A percentile compares a stretch with the other conserved stretches of the same genome.
These are phyloP conservation scores for Psilocybe azurescens DNA, from an alignment of 768 basidiomycete species.

Conservation along the genomic window DNA sequence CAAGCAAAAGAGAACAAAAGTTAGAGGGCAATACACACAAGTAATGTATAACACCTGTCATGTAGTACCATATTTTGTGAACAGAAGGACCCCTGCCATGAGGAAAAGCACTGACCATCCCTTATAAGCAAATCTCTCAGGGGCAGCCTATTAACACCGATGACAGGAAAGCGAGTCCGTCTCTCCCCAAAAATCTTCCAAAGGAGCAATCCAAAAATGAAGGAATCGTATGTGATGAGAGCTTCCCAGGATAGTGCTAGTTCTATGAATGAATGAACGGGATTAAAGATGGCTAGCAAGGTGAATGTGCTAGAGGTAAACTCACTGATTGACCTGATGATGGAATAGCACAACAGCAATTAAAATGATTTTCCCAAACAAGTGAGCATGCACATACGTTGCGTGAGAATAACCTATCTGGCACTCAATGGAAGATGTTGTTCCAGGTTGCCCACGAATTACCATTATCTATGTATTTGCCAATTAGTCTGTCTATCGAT, in stretches of 20 bases:
- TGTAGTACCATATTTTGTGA: background rate
- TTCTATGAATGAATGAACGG: background rate
- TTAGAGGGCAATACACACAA: background rate
- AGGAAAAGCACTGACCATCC: background rate
- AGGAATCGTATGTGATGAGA: conserved; percentile 1
- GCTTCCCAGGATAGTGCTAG: conserved; percentile 1
- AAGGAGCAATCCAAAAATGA: conserved; percentile 1
- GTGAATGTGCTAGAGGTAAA: background rate
- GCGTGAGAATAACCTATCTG: too few species aligned
- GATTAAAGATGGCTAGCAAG: background rate
- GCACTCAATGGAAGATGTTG: too few species aligned
- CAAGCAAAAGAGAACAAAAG: background rate
- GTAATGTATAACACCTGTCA: background rate
- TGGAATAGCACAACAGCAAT: too few species aligned
- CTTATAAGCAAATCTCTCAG: background rate
- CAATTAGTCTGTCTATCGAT: too few species aligned
- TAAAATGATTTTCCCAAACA: background rate
- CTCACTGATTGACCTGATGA: background rate
- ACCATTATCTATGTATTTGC: too few species aligned
- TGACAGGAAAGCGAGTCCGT: background rate
- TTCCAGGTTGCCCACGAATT: too few species aligned
- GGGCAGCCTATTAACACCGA: background rate
- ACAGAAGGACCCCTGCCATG: too few species aligned
- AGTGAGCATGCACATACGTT: background rate
- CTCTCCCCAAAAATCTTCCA: background rate